Evolutionary conservation across 352 stramenopile genomes (phyloP).

Genomic region (Phytophthora melonis): DNA sequence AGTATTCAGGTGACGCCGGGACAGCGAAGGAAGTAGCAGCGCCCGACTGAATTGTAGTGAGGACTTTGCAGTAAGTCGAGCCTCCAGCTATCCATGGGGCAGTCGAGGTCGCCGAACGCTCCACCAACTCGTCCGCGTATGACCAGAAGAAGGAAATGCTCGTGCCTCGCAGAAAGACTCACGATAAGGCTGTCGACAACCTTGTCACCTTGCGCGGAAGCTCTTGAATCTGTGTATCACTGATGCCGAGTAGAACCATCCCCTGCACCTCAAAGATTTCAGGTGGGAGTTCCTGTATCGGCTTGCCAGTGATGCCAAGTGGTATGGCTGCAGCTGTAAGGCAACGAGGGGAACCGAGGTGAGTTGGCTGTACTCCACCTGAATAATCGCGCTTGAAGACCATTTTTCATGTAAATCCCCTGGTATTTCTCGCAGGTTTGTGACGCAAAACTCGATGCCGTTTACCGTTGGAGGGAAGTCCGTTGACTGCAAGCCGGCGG

Average conservation of each 20-base stretch:
- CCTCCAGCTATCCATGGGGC: background rate
- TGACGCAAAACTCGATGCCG: conserved; percentile 50
- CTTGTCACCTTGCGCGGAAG: conserved; percentile 26
- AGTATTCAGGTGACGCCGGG: conserved; percentile 7
- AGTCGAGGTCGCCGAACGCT: background rate
- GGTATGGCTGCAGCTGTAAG: conserved; percentile 9
- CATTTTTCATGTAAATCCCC: conserved; percentile 48
- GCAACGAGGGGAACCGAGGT: conserved; percentile 19
- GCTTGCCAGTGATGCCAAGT: conserved; percentile 39
- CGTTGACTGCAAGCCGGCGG: conserved; percentile 35
- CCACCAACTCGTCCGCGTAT: conserved; percentile 8
- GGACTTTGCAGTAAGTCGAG: conserved; percentile 20
- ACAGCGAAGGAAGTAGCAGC: conserved; percentile 7
- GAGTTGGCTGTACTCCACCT: conserved; percentile 36
- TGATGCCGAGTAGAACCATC: conserved; percentile 7
- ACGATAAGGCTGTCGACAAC: background rate
- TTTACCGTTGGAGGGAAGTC: conserved; percentile 40
- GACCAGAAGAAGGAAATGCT: conserved; percentile 26
- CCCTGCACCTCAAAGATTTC: conserved; percentile 25
- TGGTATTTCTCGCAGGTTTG: conserved; percentile 43
- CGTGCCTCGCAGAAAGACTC: background rate
- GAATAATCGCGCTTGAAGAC: conserved; percentile 10
- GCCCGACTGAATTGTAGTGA: conserved; percentile 17
- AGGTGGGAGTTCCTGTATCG: conserved; percentile 31
- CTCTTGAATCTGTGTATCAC: conserved; percentile 10